Evolutionary conservation across 208 protist genomes (phyloP).

Genomic region (Acanthamoeba sp.): DNA sequence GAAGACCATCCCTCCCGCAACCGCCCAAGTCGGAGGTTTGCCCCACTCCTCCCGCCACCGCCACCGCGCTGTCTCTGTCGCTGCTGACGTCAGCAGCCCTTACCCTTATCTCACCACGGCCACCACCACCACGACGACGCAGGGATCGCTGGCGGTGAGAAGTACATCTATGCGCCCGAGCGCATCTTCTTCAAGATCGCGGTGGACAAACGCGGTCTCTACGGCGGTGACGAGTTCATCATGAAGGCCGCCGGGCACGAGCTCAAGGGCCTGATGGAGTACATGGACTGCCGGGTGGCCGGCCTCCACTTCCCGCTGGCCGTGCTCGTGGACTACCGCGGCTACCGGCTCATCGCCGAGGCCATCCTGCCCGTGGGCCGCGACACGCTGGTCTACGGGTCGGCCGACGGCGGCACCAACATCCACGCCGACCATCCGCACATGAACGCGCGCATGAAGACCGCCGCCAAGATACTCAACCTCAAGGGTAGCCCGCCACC

Average conservation of each 20-base stretch:
- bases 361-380: conserved; percentile 49
- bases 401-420: conserved; percentile 11
- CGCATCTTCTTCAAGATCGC: conserved; percentile 66
- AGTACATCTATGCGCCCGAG: background rate
- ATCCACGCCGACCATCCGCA: background rate
- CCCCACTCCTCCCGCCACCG: no score
- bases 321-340: conserved; percentile 73
- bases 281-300: no score
- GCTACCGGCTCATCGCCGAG: conserved; percentile 48
- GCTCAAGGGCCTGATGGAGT: conserved; percentile 52
- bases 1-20: background rate
- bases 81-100: no score
- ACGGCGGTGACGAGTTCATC: conserved; percentile 23
- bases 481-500: background rate
- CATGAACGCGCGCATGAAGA: no score
- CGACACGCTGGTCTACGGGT: conserved; percentile 72
- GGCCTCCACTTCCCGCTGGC: no score
- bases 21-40: no score
- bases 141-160: conserved; percentile 14
- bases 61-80: no score
- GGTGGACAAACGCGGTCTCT: background rate
- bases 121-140: no score
- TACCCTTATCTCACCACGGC: no score
- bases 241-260: conserved; percentile 64
- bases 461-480: no score